Evolutionary conservation across 2,329 filamentous ascomycete genomes (phyloP).

Genomic region (Aspergillus proliferans): DNA sequence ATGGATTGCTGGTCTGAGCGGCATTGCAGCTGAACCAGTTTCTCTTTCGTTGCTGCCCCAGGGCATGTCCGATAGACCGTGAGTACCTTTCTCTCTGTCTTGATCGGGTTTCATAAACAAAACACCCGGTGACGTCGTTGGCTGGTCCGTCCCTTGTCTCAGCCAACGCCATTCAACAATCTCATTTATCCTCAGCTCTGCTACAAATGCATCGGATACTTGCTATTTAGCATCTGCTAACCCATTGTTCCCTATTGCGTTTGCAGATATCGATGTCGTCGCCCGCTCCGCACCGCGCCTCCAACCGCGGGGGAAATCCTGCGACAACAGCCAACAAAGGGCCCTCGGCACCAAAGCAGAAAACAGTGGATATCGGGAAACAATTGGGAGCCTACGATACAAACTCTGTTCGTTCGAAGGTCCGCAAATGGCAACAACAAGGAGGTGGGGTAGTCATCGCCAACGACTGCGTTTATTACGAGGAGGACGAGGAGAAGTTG

Average conservation of each 20-base stretch:
- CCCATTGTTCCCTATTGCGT: background rate
- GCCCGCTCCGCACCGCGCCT: slow-evolving; percentile 32
- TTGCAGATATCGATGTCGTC: slow-evolving; percentile 34
- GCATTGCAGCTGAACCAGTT: background rate
- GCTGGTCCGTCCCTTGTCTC: background rate
- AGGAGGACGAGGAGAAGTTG: slow-evolving; percentile 43
- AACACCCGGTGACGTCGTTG: slow-evolving; percentile 1
- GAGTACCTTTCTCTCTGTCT: background rate
- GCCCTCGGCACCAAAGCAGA: slow-evolving; percentile 48
- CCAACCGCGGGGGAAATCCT: slow-evolving; percentile 45
- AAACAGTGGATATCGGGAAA: slow-evolving; percentile 41
- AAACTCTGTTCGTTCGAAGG: slow-evolving; percentile 67
- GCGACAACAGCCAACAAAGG: slow-evolving; percentile 37
- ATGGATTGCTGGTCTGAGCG: background rate
- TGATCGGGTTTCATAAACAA: slow-evolving; percentile 1
- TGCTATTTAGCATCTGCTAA: slow-evolving; percentile 2
- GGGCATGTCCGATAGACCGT: background rate
- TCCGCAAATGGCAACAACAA: slow-evolving; percentile 77
- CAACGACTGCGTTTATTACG: slow-evolving; percentile 52
- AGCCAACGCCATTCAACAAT: background rate
- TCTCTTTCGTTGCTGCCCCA: background rate
- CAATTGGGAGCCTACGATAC: slow-evolving; percentile 55
- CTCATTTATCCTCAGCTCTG: background rate
- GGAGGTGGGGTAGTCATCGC: slow-evolving; percentile 61
- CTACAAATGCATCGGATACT: slow-evolving; percentile 6